A percentile compares a stretch with the other conserved stretches of the same genome.
phyloP scores from a whole-genome alignment of 306 rosid genomes.

The Geum urbanum region DNA sequence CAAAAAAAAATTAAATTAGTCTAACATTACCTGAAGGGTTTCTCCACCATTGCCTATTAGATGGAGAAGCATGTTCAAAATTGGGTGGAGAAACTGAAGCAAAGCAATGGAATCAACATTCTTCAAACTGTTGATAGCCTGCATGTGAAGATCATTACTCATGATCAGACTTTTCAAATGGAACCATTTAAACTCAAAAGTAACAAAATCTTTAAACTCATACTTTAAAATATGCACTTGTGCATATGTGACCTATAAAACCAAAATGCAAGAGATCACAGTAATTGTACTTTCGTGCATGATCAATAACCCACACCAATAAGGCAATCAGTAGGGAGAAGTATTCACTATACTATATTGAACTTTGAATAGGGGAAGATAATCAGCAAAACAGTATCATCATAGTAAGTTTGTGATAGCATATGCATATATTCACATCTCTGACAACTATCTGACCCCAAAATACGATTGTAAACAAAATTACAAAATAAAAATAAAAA shows the following conservation, averaged over 20 bases:
- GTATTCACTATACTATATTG: not conserved
- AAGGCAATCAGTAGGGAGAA: not conserved
- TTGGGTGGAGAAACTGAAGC: slow-evolving; percentile 98
- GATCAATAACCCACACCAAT: not conserved
- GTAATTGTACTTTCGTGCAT: not conserved
- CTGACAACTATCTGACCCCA: not conserved
- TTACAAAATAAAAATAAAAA: not conserved
- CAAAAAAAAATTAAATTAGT: slow-evolving; percentile 1
- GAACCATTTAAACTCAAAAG: not conserved
- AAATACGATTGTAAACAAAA: not conserved
- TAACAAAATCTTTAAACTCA: not conserved
- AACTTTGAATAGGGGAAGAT: not conserved
- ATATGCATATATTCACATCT: not conserved
- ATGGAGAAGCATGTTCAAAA: slow-evolving; percentile 97
- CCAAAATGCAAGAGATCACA: not conserved
- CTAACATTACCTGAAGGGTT: slow-evolving; percentile 79
- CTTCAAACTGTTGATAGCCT: slow-evolving; percentile 99
- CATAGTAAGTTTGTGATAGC: not conserved
- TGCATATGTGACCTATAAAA: not conserved
- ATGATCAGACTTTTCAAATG: slow-evolving; percentile 20
- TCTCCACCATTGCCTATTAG: slow-evolving; percentile 99
- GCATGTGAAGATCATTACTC: slow-evolving; percentile 33
- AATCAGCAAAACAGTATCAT: not conserved
- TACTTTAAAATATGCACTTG: not conserved
- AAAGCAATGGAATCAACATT: slow-evolving; percentile 98